Evolutionary conservation across 148 eudicot species (phyloP).

Genomic region (Chenopodium formosanum): DNA sequence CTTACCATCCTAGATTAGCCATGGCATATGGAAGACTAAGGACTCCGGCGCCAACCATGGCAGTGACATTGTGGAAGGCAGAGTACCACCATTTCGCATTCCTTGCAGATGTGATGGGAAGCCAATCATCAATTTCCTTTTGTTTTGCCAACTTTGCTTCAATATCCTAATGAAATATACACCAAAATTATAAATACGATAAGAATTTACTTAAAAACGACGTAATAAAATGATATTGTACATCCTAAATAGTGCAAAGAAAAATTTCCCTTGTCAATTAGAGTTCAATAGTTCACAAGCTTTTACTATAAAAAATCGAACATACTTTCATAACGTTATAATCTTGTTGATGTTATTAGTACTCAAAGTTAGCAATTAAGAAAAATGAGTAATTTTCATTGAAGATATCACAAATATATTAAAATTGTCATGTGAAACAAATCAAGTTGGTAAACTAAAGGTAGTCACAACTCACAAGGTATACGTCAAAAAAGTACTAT

Average conservation of each 20-base stretch:
- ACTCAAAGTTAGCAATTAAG: too few species aligned
- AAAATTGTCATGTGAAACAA: too few species aligned
- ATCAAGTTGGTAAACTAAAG: too few species aligned
- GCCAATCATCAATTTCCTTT: slow-evolving; percentile 37
- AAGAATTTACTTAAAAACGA: background rate
- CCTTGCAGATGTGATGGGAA: slow-evolving; percentile 34
- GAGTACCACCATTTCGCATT: slow-evolving; percentile 47
- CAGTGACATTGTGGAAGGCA: slow-evolving; percentile 43
- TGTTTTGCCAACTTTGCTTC: slow-evolving; percentile 29
- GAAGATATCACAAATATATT: too few species aligned
- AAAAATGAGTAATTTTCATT: too few species aligned
- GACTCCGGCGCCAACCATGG: slow-evolving; percentile 45
- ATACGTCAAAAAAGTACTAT: too few species aligned
- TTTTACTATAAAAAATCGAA: too few species aligned
- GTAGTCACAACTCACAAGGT: background rate
- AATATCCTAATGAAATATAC: background rate
- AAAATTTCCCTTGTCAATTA: too few species aligned
- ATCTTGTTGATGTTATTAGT: too few species aligned
- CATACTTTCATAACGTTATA: background rate
- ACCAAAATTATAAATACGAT: background rate
- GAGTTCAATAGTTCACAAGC: too few species aligned
- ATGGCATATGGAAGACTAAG: slow-evolving; percentile 41
- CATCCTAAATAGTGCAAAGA: too few species aligned
- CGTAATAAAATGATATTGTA: too few species aligned
- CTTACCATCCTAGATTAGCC: slow-evolving; percentile 40